Conservation (phyloP, 2,329 filamentous ascomycete genomes). For the Aspergillus neotritici region DNA sequence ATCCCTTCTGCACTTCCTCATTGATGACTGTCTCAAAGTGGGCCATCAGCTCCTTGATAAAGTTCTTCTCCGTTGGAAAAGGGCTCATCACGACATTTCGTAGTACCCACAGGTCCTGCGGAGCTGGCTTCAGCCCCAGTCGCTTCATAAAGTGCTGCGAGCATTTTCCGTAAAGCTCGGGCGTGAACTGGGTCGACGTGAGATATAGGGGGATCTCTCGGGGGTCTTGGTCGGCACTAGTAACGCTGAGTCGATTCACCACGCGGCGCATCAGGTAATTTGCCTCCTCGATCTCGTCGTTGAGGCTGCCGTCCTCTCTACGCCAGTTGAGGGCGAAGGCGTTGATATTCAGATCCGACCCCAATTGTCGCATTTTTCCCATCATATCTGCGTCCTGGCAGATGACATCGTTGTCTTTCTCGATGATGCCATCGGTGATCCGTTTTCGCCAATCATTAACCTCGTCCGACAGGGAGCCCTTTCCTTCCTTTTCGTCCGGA, state of each 20-base stretch:
- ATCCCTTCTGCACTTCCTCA: conserved; percentile 1
- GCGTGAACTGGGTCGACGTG: conserved; percentile 42
- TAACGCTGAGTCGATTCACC: conserved; percentile 40
- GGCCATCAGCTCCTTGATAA: neutral
- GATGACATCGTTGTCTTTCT: conserved; percentile 1
- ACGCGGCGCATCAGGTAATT: conserved; percentile 47
- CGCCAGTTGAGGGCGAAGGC: conserved; percentile 37
- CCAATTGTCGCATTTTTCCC: conserved; percentile 37
- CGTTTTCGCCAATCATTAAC: neutral
- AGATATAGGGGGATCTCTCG: conserved; percentile 40
- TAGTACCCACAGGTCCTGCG: conserved; percentile 40
- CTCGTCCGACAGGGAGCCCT: neutral
- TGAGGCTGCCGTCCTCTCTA: conserved; percentile 34
- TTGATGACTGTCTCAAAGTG: conserved; percentile 1
- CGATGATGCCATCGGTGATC: conserved; percentile 2
- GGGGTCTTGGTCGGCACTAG: conserved; percentile 33
- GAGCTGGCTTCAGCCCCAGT: conserved; percentile 26
- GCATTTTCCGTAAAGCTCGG: conserved; percentile 40
- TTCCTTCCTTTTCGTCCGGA: neutral
- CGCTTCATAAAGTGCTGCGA: conserved; percentile 39
- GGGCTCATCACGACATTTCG: conserved; percentile 45
- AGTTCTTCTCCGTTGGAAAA: conserved; percentile 18
- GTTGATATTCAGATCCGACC: conserved; percentile 44
- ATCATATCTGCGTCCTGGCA: conserved; percentile 28
- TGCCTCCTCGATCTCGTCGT: conserved; percentile 44